phyloP scores from a whole-genome alignment of 2,329 filamentous ascomycete genomes.

The Aspergillus amoenus region DNA sequence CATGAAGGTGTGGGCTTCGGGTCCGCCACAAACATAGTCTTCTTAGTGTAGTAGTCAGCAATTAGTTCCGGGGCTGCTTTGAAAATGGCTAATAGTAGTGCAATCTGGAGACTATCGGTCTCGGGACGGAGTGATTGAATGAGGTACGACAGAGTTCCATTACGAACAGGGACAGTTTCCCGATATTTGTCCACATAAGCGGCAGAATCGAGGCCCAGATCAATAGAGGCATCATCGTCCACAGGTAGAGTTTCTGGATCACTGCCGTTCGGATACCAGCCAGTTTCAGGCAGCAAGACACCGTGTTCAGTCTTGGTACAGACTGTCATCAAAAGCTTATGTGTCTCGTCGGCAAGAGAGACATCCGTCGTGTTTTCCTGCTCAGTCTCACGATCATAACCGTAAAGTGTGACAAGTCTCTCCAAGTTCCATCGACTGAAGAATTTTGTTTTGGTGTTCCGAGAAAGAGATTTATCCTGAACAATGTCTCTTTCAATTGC shows the following conservation, averaged over 20 bases:
- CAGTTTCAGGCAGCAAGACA: constrained; percentile 71
- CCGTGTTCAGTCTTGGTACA: constrained; percentile 75
- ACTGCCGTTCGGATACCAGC: constrained; percentile 76
- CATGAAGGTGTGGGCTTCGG: constrained; percentile 90
- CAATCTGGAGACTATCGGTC: constrained; percentile 75
- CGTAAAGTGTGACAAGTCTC: constrained; percentile 71
- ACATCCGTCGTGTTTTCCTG: constrained; percentile 45
- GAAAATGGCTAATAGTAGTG: constrained; percentile 79
- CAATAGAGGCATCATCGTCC: constrained; percentile 51
- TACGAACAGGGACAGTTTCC: constrained; percentile 70
- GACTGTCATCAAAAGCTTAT: constrained; percentile 71
- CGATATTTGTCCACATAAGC: constrained; percentile 68
- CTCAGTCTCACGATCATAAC: constrained; percentile 48
- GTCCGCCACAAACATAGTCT: constrained; percentile 79
- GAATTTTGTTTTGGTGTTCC: constrained; percentile 71
- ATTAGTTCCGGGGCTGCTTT: constrained; percentile 79
- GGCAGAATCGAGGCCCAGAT: constrained; percentile 67
- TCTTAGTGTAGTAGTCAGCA: constrained; percentile 80
- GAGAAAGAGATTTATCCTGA: constrained; percentile 69
- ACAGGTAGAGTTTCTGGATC: constrained; percentile 58
- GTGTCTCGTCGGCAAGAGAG: constrained; percentile 66
- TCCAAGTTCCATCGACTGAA: constrained; percentile 73
- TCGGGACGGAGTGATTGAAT: constrained; percentile 78
- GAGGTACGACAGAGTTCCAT: constrained; percentile 76
- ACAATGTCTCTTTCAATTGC: constrained; percentile 70